Percentiles rank a stretch among this genome's conserved stretches.
These are phyloP conservation scores for Hyaloperonospora arabidopsidis DNA, from an alignment of 352 stramenopile genomes.

Conservation along the genomic window DNA sequence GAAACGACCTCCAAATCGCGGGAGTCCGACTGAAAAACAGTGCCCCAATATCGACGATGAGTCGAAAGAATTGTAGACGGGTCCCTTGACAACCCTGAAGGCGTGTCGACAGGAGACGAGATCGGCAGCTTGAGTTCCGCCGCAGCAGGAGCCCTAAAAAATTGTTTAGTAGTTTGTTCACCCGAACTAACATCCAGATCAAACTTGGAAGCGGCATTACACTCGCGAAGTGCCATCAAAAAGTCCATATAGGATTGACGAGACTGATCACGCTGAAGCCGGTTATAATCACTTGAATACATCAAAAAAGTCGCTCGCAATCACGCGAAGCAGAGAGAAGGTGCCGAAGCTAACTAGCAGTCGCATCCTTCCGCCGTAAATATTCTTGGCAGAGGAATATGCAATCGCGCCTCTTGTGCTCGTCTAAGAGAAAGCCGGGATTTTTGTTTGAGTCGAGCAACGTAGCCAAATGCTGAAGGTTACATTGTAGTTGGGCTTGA, in stretches of 20 bases:
- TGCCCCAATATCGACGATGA: conserved; percentile 5
- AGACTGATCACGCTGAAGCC: not conserved
- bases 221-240: not conserved
- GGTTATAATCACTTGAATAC: not conserved
- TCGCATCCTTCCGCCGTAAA: not conserved
- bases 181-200: conserved; percentile 1
- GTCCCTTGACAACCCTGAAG: conserved; percentile 3
- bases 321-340: not conserved
- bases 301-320: not conserved
- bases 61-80: conserved; percentile 1
- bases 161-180: not conserved
- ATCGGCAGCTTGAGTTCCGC: not conserved
- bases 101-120: conserved; percentile 6
- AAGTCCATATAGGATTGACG: conserved; percentile 7
- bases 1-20: conserved; percentile 1
- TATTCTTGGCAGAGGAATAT: conserved; percentile 10
- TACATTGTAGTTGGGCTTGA: not conserved
- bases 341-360: not conserved
- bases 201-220: conserved; percentile 11
- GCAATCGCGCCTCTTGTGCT: conserved; percentile 6
- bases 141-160: not conserved
- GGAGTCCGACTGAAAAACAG: conserved; percentile 3
- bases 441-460: not conserved
- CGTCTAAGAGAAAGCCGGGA: conserved; percentile 8
- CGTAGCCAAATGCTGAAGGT: not conserved